Evolutionary conservation across 2,329 filamentous ascomycete species (phyloP).

Genomic region (Neocucurbitaria cava): DNA sequence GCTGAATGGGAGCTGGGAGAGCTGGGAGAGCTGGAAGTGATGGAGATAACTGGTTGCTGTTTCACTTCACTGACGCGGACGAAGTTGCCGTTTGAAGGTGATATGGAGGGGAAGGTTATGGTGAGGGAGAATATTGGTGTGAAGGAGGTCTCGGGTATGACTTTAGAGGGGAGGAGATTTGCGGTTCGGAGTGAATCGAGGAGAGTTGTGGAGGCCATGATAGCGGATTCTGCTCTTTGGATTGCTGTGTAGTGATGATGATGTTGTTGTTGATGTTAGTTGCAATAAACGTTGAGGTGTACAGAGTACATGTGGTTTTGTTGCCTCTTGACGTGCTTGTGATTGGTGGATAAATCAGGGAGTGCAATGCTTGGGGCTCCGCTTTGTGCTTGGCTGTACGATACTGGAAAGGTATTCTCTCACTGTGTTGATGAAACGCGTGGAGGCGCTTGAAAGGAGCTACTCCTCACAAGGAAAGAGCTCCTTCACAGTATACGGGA

Average conservation of each 20-base stretch:
- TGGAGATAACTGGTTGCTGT: conserved; percentile 19
- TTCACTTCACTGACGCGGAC: conserved; percentile 46
- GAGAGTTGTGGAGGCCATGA: conserved; percentile 16
- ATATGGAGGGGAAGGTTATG: conserved; percentile 41
- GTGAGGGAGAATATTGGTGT: conserved; percentile 51
- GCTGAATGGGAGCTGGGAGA: too few relatives aligned
- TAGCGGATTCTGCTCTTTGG: neutral
- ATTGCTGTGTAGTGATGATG: neutral
- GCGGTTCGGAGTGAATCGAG: conserved; percentile 33
- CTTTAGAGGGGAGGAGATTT: conserved; percentile 35
- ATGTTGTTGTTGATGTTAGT: too few relatives aligned
- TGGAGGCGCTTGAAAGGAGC: too few relatives aligned
- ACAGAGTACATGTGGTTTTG: conserved; percentile 9
- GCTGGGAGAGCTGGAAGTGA: conserved; percentile 37
- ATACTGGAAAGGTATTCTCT: conserved; percentile 8
- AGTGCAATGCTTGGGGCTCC: conserved; percentile 6
- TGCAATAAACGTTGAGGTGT: neutral
- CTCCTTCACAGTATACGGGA: too few relatives aligned
- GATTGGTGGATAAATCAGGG: conserved; percentile 19
- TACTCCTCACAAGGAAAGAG: too few relatives aligned
- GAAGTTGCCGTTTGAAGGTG: conserved; percentile 33
- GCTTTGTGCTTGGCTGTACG: conserved; percentile 9
- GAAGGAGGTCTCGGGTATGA: conserved; percentile 58
- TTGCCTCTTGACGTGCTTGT: neutral
- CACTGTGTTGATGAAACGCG: conserved; percentile 8